Evolutionary conservation across 768 basidiomycete genomes (phyloP).

Genomic region (Tricholoma matsutake): DNA sequence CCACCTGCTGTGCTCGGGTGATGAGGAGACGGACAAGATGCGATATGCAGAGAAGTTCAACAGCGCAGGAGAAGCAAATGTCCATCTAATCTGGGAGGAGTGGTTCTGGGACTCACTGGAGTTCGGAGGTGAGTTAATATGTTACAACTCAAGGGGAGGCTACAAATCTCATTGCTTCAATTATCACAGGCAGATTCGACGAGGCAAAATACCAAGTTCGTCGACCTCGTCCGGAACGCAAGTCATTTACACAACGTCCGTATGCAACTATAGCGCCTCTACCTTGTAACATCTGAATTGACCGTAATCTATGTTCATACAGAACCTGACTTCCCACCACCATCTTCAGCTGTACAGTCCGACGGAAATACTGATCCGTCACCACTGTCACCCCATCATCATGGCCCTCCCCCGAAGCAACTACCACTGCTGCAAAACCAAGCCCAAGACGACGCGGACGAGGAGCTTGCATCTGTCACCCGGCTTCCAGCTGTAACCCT

Average conservation of each 20-base stretch:
- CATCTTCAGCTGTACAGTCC: conserved; percentile 19
- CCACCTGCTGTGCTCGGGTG: conserved; percentile 76
- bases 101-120: conserved; percentile 95
- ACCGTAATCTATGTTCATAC: background rate
- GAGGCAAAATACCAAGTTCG: conserved; percentile 58
- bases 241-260: conserved; percentile 27
- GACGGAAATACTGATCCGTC: conserved; percentile 14
- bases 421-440: conserved; percentile 14
- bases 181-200: conserved; percentile 54
- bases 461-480: conserved; percentile 53
- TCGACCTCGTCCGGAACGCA: conserved; percentile 59
- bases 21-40: conserved; percentile 73
- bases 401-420: conserved; percentile 8
- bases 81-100: conserved; percentile 87
- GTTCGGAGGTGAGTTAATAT: conserved; percentile 51
- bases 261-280: conserved; percentile 1
- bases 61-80: conserved; percentile 62
- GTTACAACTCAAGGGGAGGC: background rate
- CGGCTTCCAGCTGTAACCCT: conserved; percentile 62
- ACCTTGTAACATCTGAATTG: background rate
- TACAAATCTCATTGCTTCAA: background rate
- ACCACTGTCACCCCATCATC: conserved; percentile 3
- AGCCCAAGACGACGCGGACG: conserved; percentile 42
- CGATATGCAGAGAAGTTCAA: conserved; percentile 76
- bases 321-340: conserved; percentile 21